Base-by-base conservation (phyloP, 129 eudicot species). In the Flaveria trinervia region DNA sequence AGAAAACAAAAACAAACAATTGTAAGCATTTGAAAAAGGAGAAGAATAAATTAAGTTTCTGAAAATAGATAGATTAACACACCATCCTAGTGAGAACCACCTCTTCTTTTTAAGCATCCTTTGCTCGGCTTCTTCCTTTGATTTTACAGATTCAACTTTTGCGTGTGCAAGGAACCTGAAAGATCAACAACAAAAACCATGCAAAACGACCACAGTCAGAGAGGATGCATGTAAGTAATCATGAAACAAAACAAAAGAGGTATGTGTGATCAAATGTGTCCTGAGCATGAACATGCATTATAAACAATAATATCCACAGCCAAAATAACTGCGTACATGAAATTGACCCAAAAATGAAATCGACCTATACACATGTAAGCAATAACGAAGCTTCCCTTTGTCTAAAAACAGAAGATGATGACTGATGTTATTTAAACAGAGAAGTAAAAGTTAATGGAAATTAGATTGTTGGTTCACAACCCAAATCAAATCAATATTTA, bases 91-190 rank as follows among this genome's bases (percentile, higher is more conserved):
- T 56, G 99, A 88, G 85, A 95, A 91, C 99, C 99, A 95, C 85
- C 92, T 83, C 46, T 61, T 84, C 84, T 85, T 91, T 60, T 76
- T 89, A 65, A 51, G 87, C 97, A 88, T 84, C 86, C 88, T 88
- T 77, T 88, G 92, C 77, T 87, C 92, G 17, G 97, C 97, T 64
- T 91, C 95, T 83, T 95, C 97, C 80, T 89, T 94, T 8, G 99
- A 95, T 79, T 92, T 91, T 65, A 87, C 94, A 79, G 97, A 86
- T 77, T 89, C 97, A 84, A 95, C 92, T 85, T 91, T 95, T 75
- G 96, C 97, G 86, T 91, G 99, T 45, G 97, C 99, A 73, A 95
- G 96, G 59, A 95, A 89, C 89, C 99, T 95, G 90, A 75, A 86
- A 65, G 61, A 82, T 57, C 46, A 72, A 65, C 57, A 81, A 72